A percentile compares a stretch with the other conserved stretches of the same genome.
Evolutionary conservation across 345 rosid species (phyloP).

Genomic region (Eucalyptus shirleyi): DNA sequence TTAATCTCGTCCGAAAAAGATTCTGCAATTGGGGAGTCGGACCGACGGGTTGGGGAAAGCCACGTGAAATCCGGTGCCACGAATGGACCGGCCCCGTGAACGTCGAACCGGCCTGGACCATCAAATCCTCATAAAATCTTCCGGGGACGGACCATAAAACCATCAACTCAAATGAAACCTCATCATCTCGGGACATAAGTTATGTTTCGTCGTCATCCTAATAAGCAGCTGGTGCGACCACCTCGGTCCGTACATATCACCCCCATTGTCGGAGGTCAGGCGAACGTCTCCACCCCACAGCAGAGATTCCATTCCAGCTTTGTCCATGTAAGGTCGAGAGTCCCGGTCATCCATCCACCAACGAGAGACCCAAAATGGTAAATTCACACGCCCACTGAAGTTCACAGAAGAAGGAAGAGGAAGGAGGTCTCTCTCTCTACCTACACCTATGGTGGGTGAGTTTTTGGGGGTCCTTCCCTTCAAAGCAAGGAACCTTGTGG

Average conservation of each 20-base stretch:
- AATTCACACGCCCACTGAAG: not conserved
- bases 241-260: not conserved
- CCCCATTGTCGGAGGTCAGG: not conserved
- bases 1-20: not conserved
- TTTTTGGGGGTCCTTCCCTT: conserved; percentile 13
- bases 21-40: not conserved
- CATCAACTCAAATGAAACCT: not conserved
- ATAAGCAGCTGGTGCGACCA: not conserved
- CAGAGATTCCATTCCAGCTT: not conserved
- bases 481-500: conserved; percentile 30
- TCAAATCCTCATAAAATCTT: not conserved
- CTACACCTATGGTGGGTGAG: not conserved
- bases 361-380: not conserved
- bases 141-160: not conserved
- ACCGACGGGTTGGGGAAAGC: not conserved
- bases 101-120: not conserved
- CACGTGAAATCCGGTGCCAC: not conserved
- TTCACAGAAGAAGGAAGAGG: not conserved
- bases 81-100: not conserved
- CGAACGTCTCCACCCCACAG: not conserved
- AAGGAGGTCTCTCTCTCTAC: not conserved
- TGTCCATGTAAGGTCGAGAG: not conserved
- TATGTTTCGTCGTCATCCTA: not conserved
- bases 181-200: not conserved
- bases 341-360: not conserved